These are phyloP conservation scores for Alternaria consortialis DNA, from an alignment of 2,329 filamentous ascomycete species.

Conservation along the genomic window DNA sequence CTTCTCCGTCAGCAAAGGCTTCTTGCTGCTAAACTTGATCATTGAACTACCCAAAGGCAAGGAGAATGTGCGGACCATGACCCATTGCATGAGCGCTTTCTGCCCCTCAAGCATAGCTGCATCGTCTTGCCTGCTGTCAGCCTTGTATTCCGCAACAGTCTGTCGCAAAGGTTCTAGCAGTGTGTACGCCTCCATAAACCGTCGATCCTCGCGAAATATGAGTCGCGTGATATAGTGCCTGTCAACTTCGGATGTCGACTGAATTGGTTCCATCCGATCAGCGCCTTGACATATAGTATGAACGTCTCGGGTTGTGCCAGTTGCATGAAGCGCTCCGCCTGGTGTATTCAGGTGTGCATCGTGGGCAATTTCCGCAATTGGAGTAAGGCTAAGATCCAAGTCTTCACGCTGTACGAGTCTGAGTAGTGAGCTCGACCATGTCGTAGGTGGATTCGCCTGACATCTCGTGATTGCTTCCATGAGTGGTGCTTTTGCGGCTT, in stretches of 20 bases:
- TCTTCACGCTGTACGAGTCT: conserved; percentile 83
- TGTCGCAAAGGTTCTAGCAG: conserved; percentile 87
- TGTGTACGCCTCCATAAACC: conserved; percentile 83
- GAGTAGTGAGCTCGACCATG: conserved; percentile 77
- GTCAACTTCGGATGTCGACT: conserved; percentile 84
- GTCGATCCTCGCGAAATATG: conserved; percentile 90
- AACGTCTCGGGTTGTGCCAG: conserved; percentile 67
- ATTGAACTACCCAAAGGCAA: conserved; percentile 88
- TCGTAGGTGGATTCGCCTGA: conserved; percentile 80
- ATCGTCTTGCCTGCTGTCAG: conserved; percentile 81
- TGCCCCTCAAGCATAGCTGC: conserved; percentile 90
- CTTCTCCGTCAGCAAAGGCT: conserved; percentile 90
- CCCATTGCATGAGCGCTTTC: conserved; percentile 85
- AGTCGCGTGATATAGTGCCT: conserved; percentile 81
- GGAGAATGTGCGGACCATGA: conserved; percentile 87
- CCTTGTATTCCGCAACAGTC: conserved; percentile 78
- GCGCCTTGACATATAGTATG: conserved; percentile 76
- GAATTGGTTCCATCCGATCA: conserved; percentile 71
- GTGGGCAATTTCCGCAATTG: conserved; percentile 29
- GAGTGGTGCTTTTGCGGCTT: conserved; percentile 80
- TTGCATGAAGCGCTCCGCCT: conserved; percentile 23
- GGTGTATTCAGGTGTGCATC: conserved; percentile 36
- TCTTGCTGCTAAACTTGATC: conserved; percentile 85
- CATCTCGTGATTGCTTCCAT: conserved; percentile 86
- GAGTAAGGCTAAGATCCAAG: conserved; percentile 61